These are phyloP conservation scores for Cladorrhinum samala DNA, from an alignment of 495 filamentous ascomycete species.

Conservation along the genomic window DNA sequence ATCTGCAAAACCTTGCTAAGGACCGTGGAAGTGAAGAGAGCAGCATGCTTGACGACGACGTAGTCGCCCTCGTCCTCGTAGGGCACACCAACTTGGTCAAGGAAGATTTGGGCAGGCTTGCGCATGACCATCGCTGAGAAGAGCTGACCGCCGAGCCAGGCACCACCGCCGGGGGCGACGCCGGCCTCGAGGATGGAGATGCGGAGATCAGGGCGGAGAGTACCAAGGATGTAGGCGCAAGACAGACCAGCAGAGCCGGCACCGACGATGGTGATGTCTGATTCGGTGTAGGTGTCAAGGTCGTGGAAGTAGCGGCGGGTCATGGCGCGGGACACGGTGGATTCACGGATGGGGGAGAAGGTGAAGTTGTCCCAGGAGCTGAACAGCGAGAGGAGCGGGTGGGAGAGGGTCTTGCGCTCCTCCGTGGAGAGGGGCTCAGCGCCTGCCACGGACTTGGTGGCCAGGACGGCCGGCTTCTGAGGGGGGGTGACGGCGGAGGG, in stretches of 20 bases:
- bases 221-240: conserved; percentile 77
- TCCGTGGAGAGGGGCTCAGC: conserved; percentile 35
- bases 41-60: conserved; percentile 89
- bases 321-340: conserved; percentile 87
- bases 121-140: conserved; percentile 93
- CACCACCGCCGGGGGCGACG: conserved; percentile 81
- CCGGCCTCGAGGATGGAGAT: conserved; percentile 86
- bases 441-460: conserved; percentile 28
- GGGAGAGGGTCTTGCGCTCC: conserved; percentile 38
- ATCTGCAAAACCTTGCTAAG: conserved; percentile 71
- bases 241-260: conserved; percentile 82
- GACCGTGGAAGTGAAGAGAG: conserved; percentile 82
- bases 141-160: conserved; percentile 88
- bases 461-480: conserved; percentile 23
- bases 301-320: conserved; percentile 85
- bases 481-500: conserved; percentile 52
- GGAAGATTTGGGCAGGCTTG: conserved; percentile 79
- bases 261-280: conserved; percentile 85
- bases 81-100: conserved; percentile 71
- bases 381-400: conserved; percentile 55
- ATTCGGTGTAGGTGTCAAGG: conserved; percentile 82
- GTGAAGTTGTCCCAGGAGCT: conserved; percentile 71
- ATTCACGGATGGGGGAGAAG: conserved; percentile 83
- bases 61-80: conserved; percentile 82
- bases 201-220: conserved; percentile 79